Base-by-base conservation (phyloP, 306 rosid genomes). In the Heteromeles arbutifolia region DNA sequence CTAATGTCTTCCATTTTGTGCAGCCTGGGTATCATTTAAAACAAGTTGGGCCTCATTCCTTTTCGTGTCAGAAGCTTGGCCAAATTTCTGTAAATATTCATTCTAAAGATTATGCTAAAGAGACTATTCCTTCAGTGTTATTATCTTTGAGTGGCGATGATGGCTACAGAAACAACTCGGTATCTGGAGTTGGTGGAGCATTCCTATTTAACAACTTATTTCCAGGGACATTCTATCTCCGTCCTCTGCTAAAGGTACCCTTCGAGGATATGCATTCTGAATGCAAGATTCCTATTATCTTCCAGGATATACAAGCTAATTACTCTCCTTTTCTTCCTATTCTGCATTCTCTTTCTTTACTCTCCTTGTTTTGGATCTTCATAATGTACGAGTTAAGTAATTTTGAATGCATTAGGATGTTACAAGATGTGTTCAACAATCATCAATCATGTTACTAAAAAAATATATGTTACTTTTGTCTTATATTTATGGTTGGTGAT, bases 151-250 rank as follows among this genome's bases (percentile, higher is more conserved):
- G 99, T 67, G 97, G 98, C 19, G 89, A 90, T 61, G 86, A 90
- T 83, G 99, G 99, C 80, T 96, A 96, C 74, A 86, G 99, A 82
- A 96, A 96, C 87, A 96, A 92, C 84, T 85, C 98, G 3, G 89
- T 96, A 67, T 90, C 97, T 69, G 92, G 87, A 70, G 84, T 85
- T 74, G 93, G 97, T 80, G 98, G 97, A 81, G 69, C 82, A 43
- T 96, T 96, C 82, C 80, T 86, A 45, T 96, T 90, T 74, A 88
- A 79, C 85, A 82, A 85, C 81, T 84, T 96, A 83, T 96, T 92
- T 84, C 98, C 98, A 72, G 99, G 99, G 78, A 92, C 86, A 79
- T 96, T 92, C 87, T 96, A 96, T 82, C 76, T 96, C 83, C 98
- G 99, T 74, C 97, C 99, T 75, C 88, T 96, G 82, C 89, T 96